A percentile compares a stretch with the other conserved stretches of the same genome.
Evolutionary conservation across 805 yeast genomes (phyloP).

Genomic region (Tanozyma kutaoensis): DNA sequence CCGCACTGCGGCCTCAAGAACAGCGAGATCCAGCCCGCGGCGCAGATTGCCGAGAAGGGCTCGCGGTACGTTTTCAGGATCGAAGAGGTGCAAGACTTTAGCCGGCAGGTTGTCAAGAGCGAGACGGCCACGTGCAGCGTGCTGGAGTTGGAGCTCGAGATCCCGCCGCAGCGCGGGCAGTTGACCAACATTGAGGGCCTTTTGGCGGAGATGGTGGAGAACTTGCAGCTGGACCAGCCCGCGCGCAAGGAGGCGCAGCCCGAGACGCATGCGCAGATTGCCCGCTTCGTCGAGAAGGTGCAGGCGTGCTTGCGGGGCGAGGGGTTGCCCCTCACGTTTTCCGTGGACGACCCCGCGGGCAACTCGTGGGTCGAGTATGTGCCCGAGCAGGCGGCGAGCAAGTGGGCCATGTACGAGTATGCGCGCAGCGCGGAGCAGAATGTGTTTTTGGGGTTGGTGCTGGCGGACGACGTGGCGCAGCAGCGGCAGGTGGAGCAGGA

Average conservation of each 20-base stretch:
- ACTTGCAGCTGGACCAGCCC: conserved; percentile 69
- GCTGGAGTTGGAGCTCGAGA: conserved; percentile 78
- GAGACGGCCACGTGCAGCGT: conserved; percentile 76
- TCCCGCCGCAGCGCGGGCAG: conserved; percentile 92
- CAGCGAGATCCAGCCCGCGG: conserved; percentile 93
- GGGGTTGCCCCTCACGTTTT: conserved; percentile 63
- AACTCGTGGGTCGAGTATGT: conserved; percentile 90
- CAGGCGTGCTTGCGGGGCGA: conserved; percentile 50
- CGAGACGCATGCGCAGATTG: conserved; percentile 62
- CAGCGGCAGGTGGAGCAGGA: conserved; percentile 34
- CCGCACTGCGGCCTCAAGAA: conserved; percentile 89
- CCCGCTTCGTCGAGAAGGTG: conserved; percentile 51
- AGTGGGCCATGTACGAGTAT: conserved; percentile 81
- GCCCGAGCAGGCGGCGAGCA: conserved; percentile 80
- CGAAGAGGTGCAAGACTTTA: conserved; percentile 60
- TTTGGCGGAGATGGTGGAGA: conserved; percentile 69
- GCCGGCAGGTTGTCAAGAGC: conserved; percentile 84
- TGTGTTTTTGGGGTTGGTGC: conserved; percentile 67
- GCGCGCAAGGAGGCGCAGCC: conserved; percentile 66
- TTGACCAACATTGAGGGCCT: conserved; percentile 88
- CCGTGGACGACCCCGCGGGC: conserved; percentile 89
- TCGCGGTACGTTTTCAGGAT: conserved; percentile 55
- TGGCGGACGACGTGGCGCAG: conserved; percentile 48
- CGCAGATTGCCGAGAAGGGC: conserved; percentile 83
- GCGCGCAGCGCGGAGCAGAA: conserved; percentile 81